Conservation (phyloP, 2,329 filamentous ascomycete species). For the Phialemoniopsis sp. region DNA sequence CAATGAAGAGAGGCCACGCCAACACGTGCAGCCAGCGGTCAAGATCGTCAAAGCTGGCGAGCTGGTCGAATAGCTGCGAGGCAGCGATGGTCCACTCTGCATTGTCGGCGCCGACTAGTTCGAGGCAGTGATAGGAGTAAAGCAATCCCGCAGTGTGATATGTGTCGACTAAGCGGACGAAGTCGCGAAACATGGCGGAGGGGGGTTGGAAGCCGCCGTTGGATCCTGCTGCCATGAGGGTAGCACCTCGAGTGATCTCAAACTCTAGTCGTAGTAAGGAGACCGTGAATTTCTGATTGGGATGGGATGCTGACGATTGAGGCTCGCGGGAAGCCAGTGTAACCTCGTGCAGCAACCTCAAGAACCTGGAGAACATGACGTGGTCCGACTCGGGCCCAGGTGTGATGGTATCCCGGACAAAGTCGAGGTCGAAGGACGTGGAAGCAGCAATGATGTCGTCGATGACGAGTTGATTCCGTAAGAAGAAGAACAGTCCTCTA, state of each 20-base stretch:
- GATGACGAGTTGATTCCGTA: conserved; percentile 21
- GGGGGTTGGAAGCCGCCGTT: conserved; percentile 12
- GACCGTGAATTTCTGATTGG: neutral
- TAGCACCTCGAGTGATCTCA: conserved; percentile 18
- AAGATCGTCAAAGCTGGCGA: too few species aligned
- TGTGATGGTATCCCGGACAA: too few species aligned
- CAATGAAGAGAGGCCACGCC: too few species aligned
- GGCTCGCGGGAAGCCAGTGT: conserved; percentile 5
- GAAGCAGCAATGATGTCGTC: conserved; percentile 20
- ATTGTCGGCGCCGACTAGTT: conserved; percentile 7
- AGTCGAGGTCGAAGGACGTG: conserved; percentile 16
- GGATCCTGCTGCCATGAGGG: conserved; percentile 18
- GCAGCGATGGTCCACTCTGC: conserved; percentile 3
- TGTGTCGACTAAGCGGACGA: conserved; percentile 20
- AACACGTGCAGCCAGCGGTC: too few species aligned
- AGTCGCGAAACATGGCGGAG: conserved; percentile 13
- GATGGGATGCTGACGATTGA: too few species aligned
- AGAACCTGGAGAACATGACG: conserved; percentile 18
- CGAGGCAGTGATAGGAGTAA: conserved; percentile 20
- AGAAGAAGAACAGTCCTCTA: conserved; percentile 7
- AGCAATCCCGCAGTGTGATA: conserved; percentile 21
- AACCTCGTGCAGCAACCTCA: conserved; percentile 12
- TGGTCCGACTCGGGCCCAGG: conserved; percentile 10
- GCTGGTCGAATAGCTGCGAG: too few species aligned
- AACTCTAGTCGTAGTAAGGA: conserved; percentile 12